Base-by-base conservation (phyloP, 2,329 filamentous ascomycete genomes). In the Colletotrichum sp. region DNA sequence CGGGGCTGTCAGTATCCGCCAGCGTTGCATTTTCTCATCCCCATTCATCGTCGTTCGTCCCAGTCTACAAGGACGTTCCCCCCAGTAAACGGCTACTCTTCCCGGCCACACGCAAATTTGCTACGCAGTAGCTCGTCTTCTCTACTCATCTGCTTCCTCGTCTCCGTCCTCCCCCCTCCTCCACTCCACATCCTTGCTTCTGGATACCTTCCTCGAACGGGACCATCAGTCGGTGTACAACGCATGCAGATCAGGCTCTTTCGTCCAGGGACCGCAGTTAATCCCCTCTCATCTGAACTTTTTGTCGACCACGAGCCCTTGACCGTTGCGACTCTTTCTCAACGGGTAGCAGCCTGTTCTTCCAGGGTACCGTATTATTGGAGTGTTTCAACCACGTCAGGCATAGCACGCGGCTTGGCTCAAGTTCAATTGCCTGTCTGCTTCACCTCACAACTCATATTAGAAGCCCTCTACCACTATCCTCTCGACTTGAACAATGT, bases 361-460 rank as follows among this genome's bases (percentile, higher is more conserved):
- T 65, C 38, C 57, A 18, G 72, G 32, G 70, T 75, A 68, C 69
- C 24, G 34, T 67, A 26, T 67, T 28, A 38, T 64, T 68, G 24
- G 21, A 64, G 64, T 75, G 74, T 76, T 74, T 76, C 74, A 76
- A 76, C 57, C 60, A 32, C 48, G 36, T 66, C 60, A 67, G 66
- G 71, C 65, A 65, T 32, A 74, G 24, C 24, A 43, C 43, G 24
- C 60, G 32, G 38, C 64, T 68, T 67, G 66, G 72, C 61, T 67
- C 48, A 21, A 55, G 32, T 72, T 67, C 55, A 67, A 21, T 28
- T 38, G n/a, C 38, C 38, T 73, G 52, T 24, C 71, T 60, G 38
- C 48, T 58, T 38, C 43, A 34, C 30, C 26, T 43, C 30, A 34
- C 57, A 73, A 24, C 16, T 12, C 26, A 58, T 72, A 55, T n/a